Base-by-base conservation (phyloP, 768 basidiomycete species). In the Mycena vulgaris region DNA sequence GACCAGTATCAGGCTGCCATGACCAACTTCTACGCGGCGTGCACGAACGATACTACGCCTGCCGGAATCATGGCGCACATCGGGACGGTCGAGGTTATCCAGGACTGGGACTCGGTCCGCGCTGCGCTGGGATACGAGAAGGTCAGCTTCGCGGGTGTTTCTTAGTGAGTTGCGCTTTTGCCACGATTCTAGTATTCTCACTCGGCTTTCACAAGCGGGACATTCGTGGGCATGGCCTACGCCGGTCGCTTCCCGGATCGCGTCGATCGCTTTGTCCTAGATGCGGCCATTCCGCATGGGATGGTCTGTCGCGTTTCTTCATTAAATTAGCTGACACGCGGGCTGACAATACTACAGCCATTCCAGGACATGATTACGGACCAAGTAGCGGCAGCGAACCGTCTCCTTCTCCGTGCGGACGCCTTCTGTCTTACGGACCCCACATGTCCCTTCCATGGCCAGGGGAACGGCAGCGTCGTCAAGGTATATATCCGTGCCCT, bases 401-500 rank as follows among this genome's bases (percentile, higher is more conserved):
- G 74, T 11, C 65, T 75, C 21, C 42, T 75, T 10, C 52, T 40
- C 10, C 71, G 74, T 25, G 71, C 74, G 5, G 74, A 75, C 61
- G 72, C 69, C 1, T 73, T 56, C 42, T 75, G 74, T 31, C 56
- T 73, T 40, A 51, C n/a, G 49, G 63, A 75, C 37, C 25, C 74
- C 13, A 42, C 71, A 5, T 75, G 74, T 31, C 74, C 74, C 1
- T 75, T 75, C 59, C 47, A 74, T 52, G 47, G 45, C 6, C 71
- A 75, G 35, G 74, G 74, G 1, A 72, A 73, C 21, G 74, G 74
- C 31, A 69, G 68, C 72, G 75, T 82, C 85, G 5, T 88, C 85
- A 16, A 88, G 76, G 65, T 68, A n/a, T 25, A 33, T 25, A 31
- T 28, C n/a, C n/a, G n/a, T n/a, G n/a, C n/a, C n/a, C n/a, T n/a